Evolutionary conservation across 2,329 filamentous ascomycete genomes (phyloP), one percentile per base, ranked within the genome.

Genomic region (Pestalotiopsis sp.): DNA sequence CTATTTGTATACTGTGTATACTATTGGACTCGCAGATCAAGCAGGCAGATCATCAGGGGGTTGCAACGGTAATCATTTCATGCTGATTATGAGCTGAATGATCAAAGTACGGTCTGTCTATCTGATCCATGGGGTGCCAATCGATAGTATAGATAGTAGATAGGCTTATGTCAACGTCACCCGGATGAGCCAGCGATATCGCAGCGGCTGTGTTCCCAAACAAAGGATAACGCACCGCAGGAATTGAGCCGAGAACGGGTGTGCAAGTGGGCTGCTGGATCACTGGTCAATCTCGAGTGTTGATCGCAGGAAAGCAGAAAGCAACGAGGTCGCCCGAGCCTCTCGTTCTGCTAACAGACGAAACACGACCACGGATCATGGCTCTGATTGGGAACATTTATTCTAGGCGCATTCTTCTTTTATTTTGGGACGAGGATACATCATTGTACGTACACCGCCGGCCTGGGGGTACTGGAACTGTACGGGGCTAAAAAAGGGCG

Each of bases 101-200:
- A 35, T 35, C 30, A 52, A 52, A 52, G 44, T 52, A 52, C 40
- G 13, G 11, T 14, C 40, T 17, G 17, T n/a, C 44, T n/a, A 52
- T 52, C 17, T 52, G n/a, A 22, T n/a, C 44, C 44, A 52, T 52
- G 44, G 44, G 44, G 44, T n/a, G 9, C 44, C 44, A 20, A 52
- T 52, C 20, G 30, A 35, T 35, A 35, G 30, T 35, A 35, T 7
- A 35, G 26, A 48, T 17, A 52, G 7, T 52, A 52, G 26, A 39
- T 61, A 61, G 58, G 58, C 58, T 35, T 61, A 61, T 61, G 58
- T 61, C 58, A 35, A 61, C 30, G 58, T 61, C 58, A 61, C 26
- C 58, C 58, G 38, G 30, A 61, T 39, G 58, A 30, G 30, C 38
- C 58, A 38, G 58, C 58, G 58, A 61, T 61, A 61, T 61, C 58